phyloP scores from a whole-genome alignment of 768 basidiomycete species.

The Trichaptum fuscoviolaceum region DNA sequence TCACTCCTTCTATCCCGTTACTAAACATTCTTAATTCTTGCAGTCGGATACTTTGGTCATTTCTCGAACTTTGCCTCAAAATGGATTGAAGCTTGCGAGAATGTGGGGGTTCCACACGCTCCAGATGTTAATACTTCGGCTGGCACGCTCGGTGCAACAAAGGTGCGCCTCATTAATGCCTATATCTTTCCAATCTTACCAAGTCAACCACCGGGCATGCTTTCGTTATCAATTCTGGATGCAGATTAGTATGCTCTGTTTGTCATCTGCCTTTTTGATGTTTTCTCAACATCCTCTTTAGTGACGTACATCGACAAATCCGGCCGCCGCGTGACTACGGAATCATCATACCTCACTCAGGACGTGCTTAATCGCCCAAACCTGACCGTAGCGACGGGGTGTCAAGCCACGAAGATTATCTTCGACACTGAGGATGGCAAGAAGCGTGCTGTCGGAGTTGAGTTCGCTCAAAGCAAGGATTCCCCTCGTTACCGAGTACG shows the following conservation, averaged over 20 bases:
- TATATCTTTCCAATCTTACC: neutral
- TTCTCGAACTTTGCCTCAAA: constrained; percentile 38
- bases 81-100: constrained; percentile 51
- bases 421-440: constrained; percentile 37
- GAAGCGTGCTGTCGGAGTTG: constrained; percentile 54
- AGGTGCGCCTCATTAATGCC: constrained; percentile 32
- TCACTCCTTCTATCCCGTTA: constrained; percentile 5
- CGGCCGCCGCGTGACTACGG: constrained; percentile 53
- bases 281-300: constrained; percentile 27
- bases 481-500: constrained; percentile 38
- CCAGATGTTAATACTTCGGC: constrained; percentile 52
- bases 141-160: constrained; percentile 57
- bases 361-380: constrained; percentile 62
- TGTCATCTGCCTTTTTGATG: neutral
- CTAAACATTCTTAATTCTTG: neutral
- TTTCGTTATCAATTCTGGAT: too few species aligned
- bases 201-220: too few species aligned
- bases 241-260: constrained; percentile 23
- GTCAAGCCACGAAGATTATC: constrained; percentile 47
- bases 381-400: constrained; percentile 52
- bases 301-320: constrained; percentile 63
- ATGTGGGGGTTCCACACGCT: constrained; percentile 45
- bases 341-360: constrained; percentile 61
- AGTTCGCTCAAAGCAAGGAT: constrained; percentile 39
- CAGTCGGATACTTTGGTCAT: constrained; percentile 51